Evolutionary conservation across 306 rosid species (phyloP), one percentile per base, ranked within the genome.

Genomic region (Luffa aegyptiaca): DNA sequence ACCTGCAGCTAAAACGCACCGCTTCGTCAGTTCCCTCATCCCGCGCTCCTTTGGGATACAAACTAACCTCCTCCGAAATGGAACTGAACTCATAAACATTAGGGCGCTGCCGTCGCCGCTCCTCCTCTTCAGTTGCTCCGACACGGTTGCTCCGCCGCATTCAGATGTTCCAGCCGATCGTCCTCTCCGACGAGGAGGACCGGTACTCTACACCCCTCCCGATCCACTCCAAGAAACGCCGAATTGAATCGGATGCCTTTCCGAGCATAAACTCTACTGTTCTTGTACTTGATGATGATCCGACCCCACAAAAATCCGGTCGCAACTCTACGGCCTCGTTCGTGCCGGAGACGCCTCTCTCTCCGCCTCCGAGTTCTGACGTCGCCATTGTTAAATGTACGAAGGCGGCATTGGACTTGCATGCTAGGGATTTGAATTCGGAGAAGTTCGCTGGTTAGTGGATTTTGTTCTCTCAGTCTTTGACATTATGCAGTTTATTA

Each of bases 141-240:
- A 56, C 10, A 31, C 18, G 64, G 8, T 35, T 52, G 66, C 76
- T 62, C 48, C 57, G 21, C 21, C 62, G 8, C 44, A 20, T 49
- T 49, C 57, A 55, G 76, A 86, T 70, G 89, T 80, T 80, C 74
- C 86, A 86, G 33, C 97, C 97, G 16, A 92, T 94, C 68, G 61
- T 92, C 82, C 93, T 92, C 65, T 92, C 97, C 83, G 97, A 91
- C 86, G 97, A 82, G 84, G 98, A 93, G 3, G 96, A 90, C 78
- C 90, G 57, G 1, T 16, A 75, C 26, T 78, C 89, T 35, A 86
- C 94, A 12, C 89, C 96, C 20, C 57, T 83, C 42, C 77, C 80
- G 1, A 2, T 79, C 75, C 86, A 20, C 45, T 84, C 82, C 74
- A 92, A 94, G 87, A 92, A 88, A 81, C 94, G 90, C 80, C 87